phyloP scores from a whole-genome alignment of 352 stramenopile species.

The Pythium folliculosum region DNA sequence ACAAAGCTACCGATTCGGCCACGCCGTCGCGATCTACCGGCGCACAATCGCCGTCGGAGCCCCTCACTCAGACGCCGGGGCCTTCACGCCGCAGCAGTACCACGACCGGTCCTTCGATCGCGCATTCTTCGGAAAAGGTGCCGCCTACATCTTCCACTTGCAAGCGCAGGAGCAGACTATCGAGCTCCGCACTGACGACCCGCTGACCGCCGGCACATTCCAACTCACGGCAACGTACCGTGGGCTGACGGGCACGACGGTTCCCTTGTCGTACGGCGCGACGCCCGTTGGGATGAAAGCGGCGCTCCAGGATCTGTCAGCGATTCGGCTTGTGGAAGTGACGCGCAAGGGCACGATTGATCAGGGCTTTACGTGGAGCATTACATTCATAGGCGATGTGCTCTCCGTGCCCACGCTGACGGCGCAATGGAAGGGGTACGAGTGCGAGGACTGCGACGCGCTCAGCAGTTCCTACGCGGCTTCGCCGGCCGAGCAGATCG shows the following conservation, averaged over 20 bases:
- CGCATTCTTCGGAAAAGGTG: slow-evolving; percentile 65
- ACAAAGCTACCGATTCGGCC: slow-evolving; percentile 89
- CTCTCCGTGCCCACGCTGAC: slow-evolving; percentile 56
- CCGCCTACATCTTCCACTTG: slow-evolving; percentile 76
- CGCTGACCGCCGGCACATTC: slow-evolving; percentile 74
- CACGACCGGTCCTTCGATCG: slow-evolving; percentile 59
- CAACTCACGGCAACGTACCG: slow-evolving; percentile 65
- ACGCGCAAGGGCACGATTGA: slow-evolving; percentile 66
- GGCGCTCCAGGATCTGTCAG: slow-evolving; percentile 77
- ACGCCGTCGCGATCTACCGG: slow-evolving; percentile 75
- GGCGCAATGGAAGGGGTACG: slow-evolving; percentile 61
- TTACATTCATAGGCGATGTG: slow-evolving; percentile 86
- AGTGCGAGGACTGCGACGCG: slow-evolving; percentile 61
- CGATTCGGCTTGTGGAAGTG: slow-evolving; percentile 85
- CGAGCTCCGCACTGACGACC: slow-evolving; percentile 53
- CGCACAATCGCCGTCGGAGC: slow-evolving; percentile 91
- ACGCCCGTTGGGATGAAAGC: slow-evolving; percentile 70
- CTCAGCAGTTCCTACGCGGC: slow-evolving; percentile 74
- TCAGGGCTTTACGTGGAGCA: slow-evolving; percentile 76
- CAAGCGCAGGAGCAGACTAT: slow-evolving; percentile 77
- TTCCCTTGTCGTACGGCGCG: slow-evolving; percentile 60
- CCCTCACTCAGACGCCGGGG: slow-evolving; percentile 81
- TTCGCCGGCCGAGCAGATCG: slow-evolving; percentile 59
- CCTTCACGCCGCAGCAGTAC: slow-evolving; percentile 54
- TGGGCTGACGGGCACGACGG: slow-evolving; percentile 60